Evolutionary conservation across 176 grass and related monocot species (phyloP).

Genomic region (Guadua angustifolia): DNA sequence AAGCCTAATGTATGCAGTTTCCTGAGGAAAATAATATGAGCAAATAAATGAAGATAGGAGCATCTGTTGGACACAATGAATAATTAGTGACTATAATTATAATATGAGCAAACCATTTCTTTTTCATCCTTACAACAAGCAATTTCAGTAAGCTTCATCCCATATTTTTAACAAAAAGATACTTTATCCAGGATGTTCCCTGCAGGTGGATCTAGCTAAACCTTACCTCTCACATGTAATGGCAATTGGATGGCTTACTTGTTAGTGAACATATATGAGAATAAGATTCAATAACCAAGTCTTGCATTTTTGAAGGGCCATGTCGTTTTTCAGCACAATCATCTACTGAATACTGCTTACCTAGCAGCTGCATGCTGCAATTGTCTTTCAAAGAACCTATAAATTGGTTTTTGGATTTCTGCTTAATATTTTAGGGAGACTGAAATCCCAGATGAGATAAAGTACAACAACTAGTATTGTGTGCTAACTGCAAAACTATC

Average conservation of each 20-base stretch:
- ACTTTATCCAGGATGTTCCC: neutral
- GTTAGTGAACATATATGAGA: neutral
- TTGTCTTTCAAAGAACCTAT: constrained; percentile 1
- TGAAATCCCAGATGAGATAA: neutral
- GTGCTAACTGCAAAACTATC: neutral
- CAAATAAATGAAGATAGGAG: constrained; percentile 7
- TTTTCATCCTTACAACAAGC: neutral
- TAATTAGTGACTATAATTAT: neutral
- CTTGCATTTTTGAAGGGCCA: neutral
- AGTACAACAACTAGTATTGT: neutral
- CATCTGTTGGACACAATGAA: neutral
- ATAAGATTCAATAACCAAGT: neutral
- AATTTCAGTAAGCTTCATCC: neutral
- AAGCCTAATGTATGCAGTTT: neutral
- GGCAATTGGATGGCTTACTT: neutral
- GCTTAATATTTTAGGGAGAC: neutral
- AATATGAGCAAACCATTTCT: neutral
- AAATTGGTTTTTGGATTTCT: neutral
- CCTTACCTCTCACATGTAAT: neutral
- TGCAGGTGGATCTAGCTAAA: neutral
- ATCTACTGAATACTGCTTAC: neutral
- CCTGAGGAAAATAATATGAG: neutral
- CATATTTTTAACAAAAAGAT: neutral
- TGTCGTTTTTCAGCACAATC: neutral
- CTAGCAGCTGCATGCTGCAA: neutral